Base-by-base conservation (phyloP, 345 rosid genomes). In the Conringia planisiliqua region DNA sequence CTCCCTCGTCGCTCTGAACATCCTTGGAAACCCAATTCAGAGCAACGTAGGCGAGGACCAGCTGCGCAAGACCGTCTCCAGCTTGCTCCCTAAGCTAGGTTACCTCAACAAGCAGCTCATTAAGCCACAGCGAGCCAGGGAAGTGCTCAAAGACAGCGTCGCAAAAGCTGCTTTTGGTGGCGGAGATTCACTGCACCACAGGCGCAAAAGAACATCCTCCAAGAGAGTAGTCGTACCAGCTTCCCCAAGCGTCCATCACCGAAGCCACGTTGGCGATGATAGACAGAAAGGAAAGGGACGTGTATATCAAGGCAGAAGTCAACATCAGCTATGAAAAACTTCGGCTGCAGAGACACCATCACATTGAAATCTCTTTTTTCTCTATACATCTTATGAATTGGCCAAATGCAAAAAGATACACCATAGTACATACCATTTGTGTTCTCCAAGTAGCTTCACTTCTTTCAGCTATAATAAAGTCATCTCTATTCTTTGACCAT, bases 71-170 rank as follows among this genome's bases (percentile, higher is more conserved):
- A 86, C 97, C 0, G 77, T 90, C 32, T 82, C 92, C 3, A 54
- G 93, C 62, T 86, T 94, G n/a, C 92, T 94, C 20, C 88, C 98
- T 30, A 90, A 89, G 85, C 79, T 94, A 2, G 84, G 77, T 13
- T 91, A 91, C 69, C 85, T 91, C 60, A 95, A 91, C 89, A 95
- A 95, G 82, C 97, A 90, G 72, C 78, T 92, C 44, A 80, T 81
- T 35, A 90, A 91, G 78, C 92, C 89, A 10, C 89, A 86, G 70
- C 76, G 89, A 75, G 96, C 93, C 13, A 75, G 88, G 12, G 99
- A 90, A 71, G 76, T 85, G 32, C 82, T 86, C 20, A 87, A 84
- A 11, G 96, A 90, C 42, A 85, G 95, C 14, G 86, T 95, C 1
- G 91, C 97, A 5, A 87, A 80, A 84, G 96, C 99, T 24, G 96